Percentiles rank a stretch among this genome's conserved stretches.
These are phyloP conservation scores for Obba rivulosa DNA, from an alignment of 768 basidiomycete species.

Conservation along the genomic window DNA sequence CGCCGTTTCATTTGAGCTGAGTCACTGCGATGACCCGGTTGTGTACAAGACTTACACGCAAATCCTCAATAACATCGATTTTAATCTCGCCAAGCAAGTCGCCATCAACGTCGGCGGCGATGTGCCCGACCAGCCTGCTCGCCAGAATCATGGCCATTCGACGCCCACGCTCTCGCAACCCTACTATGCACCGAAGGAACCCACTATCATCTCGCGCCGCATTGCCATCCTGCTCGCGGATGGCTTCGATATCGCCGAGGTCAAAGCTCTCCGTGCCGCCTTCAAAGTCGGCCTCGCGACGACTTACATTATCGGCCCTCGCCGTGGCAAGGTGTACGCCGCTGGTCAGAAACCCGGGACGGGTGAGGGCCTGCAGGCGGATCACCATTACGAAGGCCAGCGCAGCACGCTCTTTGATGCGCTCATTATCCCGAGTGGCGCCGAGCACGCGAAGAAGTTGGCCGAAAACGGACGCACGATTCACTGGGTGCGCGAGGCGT, in stretches of 20 bases:
- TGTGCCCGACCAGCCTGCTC: conserved; percentile 45
- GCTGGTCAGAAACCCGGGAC: conserved; percentile 23
- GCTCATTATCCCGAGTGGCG: conserved; percentile 70
- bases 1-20: conserved; percentile 79
- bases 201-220: conserved; percentile 60
- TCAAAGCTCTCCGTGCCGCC: conserved; percentile 51
- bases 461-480: conserved; percentile 59
- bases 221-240: conserved; percentile 76
- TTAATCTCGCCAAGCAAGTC: conserved; percentile 64
- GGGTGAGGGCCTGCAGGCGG: conserved; percentile 36
- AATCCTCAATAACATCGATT: conserved; percentile 67
- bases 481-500: conserved; percentile 84
- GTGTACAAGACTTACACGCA: conserved; percentile 68
- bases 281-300: conserved; percentile 50
- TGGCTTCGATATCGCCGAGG: conserved; percentile 61
- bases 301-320: conserved; percentile 60
- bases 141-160: conserved; percentile 53
- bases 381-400: conserved; percentile 74
- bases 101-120: conserved; percentile 60
- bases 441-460: conserved; percentile 51
- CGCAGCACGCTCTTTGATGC: conserved; percentile 85
- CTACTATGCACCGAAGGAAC: conserved; percentile 46
- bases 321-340: conserved; percentile 49
- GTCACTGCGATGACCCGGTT: conserved; percentile 71
- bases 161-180: conserved; percentile 55